A percentile compares a stretch with the other conserved stretches of the same genome.
phyloP scores from a whole-genome alignment of 176 grass and related monocot species.

The Elaeis guineensis region DNA sequence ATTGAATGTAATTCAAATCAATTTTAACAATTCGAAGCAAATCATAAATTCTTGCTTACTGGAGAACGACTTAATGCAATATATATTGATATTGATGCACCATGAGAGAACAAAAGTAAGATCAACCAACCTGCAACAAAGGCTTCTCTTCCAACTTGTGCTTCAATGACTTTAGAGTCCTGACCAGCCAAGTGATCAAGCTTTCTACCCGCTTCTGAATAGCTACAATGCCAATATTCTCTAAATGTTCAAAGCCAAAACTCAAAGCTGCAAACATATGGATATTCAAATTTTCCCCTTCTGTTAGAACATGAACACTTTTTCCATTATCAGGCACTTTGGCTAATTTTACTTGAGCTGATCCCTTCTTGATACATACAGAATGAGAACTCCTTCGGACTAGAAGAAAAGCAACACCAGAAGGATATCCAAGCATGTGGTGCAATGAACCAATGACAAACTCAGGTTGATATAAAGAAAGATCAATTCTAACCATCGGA shows the following conservation, averaged over 20 bases:
- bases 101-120: background rate
- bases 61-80: no score
- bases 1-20: no score
- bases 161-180: slow-evolving; percentile 1
- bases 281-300: background rate
- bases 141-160: slow-evolving; percentile 1
- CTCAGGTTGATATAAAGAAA: slow-evolving; percentile 1
- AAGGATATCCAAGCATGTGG: background rate
- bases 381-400: slow-evolving; percentile 1
- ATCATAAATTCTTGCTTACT: no score
- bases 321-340: background rate
- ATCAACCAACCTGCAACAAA: background rate
- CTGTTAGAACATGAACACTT: background rate
- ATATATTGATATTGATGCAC: background rate
- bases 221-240: background rate
- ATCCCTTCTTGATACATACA: background rate
- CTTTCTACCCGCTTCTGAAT: slow-evolving; percentile 2
- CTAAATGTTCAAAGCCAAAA: background rate
- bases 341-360: background rate
- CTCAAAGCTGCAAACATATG: background rate
- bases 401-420: background rate
- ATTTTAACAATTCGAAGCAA: no score
- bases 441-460: background rate
- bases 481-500: background rate
- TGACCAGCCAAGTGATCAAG: slow-evolving; percentile 1